Evolutionary conservation across 345 rosid genomes (phyloP).

Genomic region (Eutrema heterophyllum): DNA sequence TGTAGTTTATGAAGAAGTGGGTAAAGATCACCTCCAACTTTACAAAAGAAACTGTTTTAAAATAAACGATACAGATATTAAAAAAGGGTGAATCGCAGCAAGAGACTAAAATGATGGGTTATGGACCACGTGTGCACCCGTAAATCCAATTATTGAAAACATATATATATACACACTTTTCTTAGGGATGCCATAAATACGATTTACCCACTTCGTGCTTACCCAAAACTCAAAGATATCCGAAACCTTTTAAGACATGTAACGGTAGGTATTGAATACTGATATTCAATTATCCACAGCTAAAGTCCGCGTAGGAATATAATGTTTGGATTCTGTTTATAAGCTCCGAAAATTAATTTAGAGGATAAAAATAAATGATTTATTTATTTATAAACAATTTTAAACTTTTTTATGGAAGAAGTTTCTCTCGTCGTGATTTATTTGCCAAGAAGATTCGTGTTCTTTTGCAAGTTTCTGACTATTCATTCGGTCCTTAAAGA

Average conservation of each 20-base stretch:
- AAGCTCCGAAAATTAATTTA: background rate
- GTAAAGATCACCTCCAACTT: conserved; percentile 28
- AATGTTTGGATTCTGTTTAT: background rate
- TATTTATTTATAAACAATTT: too few relatives aligned
- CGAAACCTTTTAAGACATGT: background rate
- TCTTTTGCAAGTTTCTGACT: too few relatives aligned
- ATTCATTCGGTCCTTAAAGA: too few relatives aligned
- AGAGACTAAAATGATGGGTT: conserved; percentile 21
- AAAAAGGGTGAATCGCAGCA: background rate
- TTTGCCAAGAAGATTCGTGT: too few relatives aligned
- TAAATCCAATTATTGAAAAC: conserved; percentile 15
- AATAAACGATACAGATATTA: background rate
- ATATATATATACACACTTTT: background rate
- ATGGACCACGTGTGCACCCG: conserved; percentile 27
- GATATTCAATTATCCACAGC: background rate
- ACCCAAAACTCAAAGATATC: conserved; percentile 5
- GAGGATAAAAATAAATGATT: too few relatives aligned
- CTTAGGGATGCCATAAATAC: background rate
- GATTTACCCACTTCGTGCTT: background rate
- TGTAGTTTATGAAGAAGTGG: conserved; percentile 23
- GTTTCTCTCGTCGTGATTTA: too few relatives aligned
- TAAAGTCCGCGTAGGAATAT: background rate
- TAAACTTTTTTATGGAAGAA: too few relatives aligned
- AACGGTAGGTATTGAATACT: background rate
- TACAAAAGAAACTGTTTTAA: conserved; percentile 3